A percentile compares a stretch with the other conserved stretches of the same genome.
Evolutionary conservation across 2,329 filamentous ascomycete species (phyloP).

Genomic region (Penicillium crustosum): DNA sequence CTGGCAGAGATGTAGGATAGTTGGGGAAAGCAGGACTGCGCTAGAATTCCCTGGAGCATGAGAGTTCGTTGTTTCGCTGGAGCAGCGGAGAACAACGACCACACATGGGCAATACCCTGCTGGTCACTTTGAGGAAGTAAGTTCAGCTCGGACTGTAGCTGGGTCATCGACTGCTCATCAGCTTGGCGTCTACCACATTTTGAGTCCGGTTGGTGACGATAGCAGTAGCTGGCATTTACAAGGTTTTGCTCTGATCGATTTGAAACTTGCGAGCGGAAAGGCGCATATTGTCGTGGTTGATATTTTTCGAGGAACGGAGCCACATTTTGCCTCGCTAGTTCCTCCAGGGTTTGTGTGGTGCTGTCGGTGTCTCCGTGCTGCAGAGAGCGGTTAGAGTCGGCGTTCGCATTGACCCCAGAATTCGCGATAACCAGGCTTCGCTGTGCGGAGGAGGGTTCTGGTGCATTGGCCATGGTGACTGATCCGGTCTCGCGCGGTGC

Average conservation of each 20-base stretch:
- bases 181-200: slow-evolving; percentile 83
- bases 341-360: slow-evolving; percentile 47
- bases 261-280: slow-evolving; percentile 54
- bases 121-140: slow-evolving; percentile 80
- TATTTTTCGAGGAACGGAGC: slow-evolving; percentile 88
- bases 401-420: slow-evolving; percentile 22
- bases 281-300: slow-evolving; percentile 85
- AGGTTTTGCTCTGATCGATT: slow-evolving; percentile 45
- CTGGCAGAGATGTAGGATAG: slow-evolving; percentile 88
- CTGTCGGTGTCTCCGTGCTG: slow-evolving; percentile 30
- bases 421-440: neutral
- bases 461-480: slow-evolving; percentile 1
- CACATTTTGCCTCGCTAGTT: slow-evolving; percentile 73
- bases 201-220: slow-evolving; percentile 88
- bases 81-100: slow-evolving; percentile 95
- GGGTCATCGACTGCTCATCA: slow-evolving; percentile 94
- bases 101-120: slow-evolving; percentile 94
- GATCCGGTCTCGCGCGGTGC: neutral
- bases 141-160: slow-evolving; percentile 86
- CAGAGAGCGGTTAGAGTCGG: slow-evolving; percentile 25
- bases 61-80: slow-evolving; percentile 90
- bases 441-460: slow-evolving; percentile 12
- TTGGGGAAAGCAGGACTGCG: slow-evolving; percentile 96
- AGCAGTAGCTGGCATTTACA: slow-evolving; percentile 85
- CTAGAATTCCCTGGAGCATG: slow-evolving; percentile 94